These are phyloP conservation scores for Globisporangium irregulare DNA, from an alignment of 352 stramenopile genomes.

Conservation along the genomic window DNA sequence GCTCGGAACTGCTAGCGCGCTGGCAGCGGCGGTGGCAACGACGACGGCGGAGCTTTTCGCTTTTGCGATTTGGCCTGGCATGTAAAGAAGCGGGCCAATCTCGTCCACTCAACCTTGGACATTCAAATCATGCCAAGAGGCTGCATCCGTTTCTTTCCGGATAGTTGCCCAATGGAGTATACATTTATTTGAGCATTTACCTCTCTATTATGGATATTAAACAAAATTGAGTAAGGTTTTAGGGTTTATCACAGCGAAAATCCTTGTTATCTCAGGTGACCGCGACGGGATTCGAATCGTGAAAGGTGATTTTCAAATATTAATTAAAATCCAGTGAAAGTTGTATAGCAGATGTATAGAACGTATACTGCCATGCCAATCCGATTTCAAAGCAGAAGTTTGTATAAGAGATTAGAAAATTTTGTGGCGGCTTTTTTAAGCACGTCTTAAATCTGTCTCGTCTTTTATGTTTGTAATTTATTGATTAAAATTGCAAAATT, in stretches of 20 bases:
- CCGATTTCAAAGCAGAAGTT: not conserved
- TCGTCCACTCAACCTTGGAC: no score
- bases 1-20: conserved; percentile 12
- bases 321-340: not conserved
- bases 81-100: no score
- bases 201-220: not conserved
- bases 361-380: not conserved
- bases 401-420: not conserved
- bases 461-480: not conserved
- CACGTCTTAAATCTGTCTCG: not conserved
- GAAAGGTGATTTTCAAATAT: rapidly evolving
- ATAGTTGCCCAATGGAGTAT: no score
- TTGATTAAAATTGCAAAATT: not conserved
- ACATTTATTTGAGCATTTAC: no score
- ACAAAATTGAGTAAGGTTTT: not conserved
- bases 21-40: conserved; percentile 5
- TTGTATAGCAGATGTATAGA: not conserved
- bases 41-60: conserved; percentile 3
- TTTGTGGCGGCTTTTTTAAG: not conserved
- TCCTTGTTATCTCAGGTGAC: not conserved
- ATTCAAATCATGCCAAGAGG: no score
- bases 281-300: not conserved
- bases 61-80: not conserved
- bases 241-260: not conserved
- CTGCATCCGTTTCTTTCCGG: no score